Evolutionary conservation across 108 stramenopile genomes (phyloP), one percentile per base, ranked within the genome.

Genomic region (Epithemia pelagica): DNA sequence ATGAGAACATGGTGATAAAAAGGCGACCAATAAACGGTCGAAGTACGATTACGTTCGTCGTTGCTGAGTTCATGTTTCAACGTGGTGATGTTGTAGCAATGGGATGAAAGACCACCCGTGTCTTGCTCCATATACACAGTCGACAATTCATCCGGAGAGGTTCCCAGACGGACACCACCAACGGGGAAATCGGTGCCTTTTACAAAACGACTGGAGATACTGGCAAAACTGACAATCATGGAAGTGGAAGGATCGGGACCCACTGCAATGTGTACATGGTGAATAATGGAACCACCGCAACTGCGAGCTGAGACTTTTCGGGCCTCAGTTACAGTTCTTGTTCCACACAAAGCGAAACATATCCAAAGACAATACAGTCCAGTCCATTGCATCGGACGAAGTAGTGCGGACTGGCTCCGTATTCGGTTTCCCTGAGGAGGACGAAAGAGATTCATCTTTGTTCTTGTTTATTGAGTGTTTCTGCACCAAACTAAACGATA

Each of bases 1-100:
- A 91, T 59, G 30, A 65, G 64, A 65, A 91, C 74, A 63, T 87
- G 86, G 70, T 87, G 82, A 30, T 77, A 76, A 57, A 64, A 77
- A 15, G 75, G 76, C 33, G 75, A 61, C 24, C 66, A 68, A 51
- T 79, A 83, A n/a, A n/a, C n/a, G n/a, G n/a, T n/a, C n/a, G n/a
- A n/a, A n/a, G n/a, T n/a, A n/a, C n/a, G n/a, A 19, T 32, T 29
- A 7, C 20, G 21, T 33, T 65, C 58, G 26, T 65, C 22, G 1
- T 67, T 46, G 29, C 37, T 55, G 15, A 58, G 25, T 10, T 62
- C 27, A 24, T 55, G 55, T 37, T 52, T 51, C 2, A 30, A 28
- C 1, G 66, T 22, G 0, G 55, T 59, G n/a, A 62, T 33, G n/a
- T 57, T 28, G 58, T 84, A 84, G n/a, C n/a, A n/a, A n/a, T n/a